phyloP scores from a whole-genome alignment of 495 filamentous ascomycete species.

The Cercophora samala region DNA sequence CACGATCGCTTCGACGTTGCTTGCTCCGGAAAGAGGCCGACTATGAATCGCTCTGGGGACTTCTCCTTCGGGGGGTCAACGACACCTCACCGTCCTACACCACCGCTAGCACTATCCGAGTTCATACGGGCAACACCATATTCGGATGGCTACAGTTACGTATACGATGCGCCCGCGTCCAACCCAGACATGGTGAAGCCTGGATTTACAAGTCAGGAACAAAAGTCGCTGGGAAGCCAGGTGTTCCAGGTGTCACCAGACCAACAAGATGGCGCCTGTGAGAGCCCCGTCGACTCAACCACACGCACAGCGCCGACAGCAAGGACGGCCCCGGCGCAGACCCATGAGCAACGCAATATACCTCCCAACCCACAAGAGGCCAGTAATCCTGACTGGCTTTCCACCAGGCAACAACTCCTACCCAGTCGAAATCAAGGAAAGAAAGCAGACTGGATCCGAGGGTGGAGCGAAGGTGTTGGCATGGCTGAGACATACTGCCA shows the following conservation, averaged over 20 bases:
- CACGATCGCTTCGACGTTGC: background rate
- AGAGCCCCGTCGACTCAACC: slow-evolving; percentile 11
- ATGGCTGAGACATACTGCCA: slow-evolving; percentile 27
- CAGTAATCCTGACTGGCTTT: slow-evolving; percentile 24
- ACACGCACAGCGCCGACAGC: slow-evolving; percentile 8
- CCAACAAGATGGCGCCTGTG: slow-evolving; percentile 7
- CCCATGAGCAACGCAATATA: slow-evolving; percentile 3
- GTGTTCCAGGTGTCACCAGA: slow-evolving; percentile 1
- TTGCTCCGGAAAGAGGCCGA: slow-evolving; percentile 5
- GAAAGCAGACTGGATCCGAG: slow-evolving; percentile 37
- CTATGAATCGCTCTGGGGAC: slow-evolving; percentile 27
- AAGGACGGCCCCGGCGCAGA: slow-evolving; percentile 7
- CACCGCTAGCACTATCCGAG: slow-evolving; percentile 29
- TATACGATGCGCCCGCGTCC: slow-evolving; percentile 19
- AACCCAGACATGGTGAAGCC: background rate
- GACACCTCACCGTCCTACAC: slow-evolving; percentile 20
- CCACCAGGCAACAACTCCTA: slow-evolving; percentile 27
- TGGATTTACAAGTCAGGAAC: background rate
- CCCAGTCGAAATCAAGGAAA: slow-evolving; percentile 29
- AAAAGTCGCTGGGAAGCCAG: background rate
- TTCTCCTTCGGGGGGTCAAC: slow-evolving; percentile 15
- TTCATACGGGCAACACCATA: slow-evolving; percentile 24
- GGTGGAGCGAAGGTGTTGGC: slow-evolving; percentile 34
- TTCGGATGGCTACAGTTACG: slow-evolving; percentile 16
- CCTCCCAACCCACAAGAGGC: background rate